Conservation (phyloP, 1,284 basidiomycete genomes). For the Abortiporus biennis region DNA sequence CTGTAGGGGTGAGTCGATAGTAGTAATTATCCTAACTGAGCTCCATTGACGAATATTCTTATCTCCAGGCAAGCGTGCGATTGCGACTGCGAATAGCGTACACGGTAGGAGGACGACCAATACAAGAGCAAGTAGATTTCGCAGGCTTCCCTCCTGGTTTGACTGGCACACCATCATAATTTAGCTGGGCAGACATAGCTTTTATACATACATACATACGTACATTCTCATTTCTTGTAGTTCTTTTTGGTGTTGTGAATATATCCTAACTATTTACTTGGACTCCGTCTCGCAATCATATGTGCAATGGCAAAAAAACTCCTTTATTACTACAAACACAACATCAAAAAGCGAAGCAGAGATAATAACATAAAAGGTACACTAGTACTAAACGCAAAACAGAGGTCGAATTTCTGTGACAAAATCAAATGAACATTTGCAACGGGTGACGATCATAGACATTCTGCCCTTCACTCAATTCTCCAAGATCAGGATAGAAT, state of each 20-base stretch:
- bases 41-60: background rate
- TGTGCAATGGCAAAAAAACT: too few species aligned
- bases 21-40: background rate
- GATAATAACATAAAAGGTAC: too few species aligned
- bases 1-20: constrained; percentile 66
- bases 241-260: background rate
- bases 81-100: constrained; percentile 85
- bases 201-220: constrained; percentile 9
- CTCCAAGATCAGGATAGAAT: constrained; percentile 89
- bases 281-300: too few species aligned
- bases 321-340: too few species aligned
- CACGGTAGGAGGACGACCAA: constrained; percentile 55
- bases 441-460: constrained; percentile 82
- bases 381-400: too few species aligned
- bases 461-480: constrained; percentile 85
- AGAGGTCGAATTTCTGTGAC: too few species aligned
- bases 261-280: background rate
- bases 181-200: constrained; percentile 1
- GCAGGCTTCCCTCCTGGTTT: constrained; percentile 81
- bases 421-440: constrained; percentile 67
- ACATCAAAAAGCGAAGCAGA: too few species aligned
- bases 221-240: background rate
- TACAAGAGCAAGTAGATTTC: constrained; percentile 96
- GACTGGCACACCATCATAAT: constrained; percentile 36
- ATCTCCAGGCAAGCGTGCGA: constrained; percentile 68